Base-by-base conservation (phyloP, 2,329 filamentous ascomycete species). In the Pseudogymnoascus sp. region DNA sequence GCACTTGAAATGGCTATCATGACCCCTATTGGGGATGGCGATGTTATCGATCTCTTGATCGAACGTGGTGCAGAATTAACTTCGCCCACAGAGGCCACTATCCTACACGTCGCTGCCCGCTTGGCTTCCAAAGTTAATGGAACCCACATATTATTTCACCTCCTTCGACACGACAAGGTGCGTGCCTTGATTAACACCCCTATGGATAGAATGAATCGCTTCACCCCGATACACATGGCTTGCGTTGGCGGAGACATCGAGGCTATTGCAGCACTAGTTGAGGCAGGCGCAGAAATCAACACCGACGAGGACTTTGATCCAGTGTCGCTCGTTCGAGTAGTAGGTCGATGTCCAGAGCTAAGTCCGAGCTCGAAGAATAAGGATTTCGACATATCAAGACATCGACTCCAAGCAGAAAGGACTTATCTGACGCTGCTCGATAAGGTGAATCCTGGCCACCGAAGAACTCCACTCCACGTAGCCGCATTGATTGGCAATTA, bases 1-100 rank as follows among this genome's bases (percentile, higher is more conserved):
- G 33, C 59, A 29, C 59, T 61, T 24, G 59, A 61, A 16, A n/a
- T 61, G 59, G 59, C 59, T 13, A 61, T 61, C n/a, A 42, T 42
- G 37, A 10, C 33, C 6, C 59, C 59, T n/a, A 53, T 53, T 53
- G 33, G 33, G 11, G 59, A 61, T 29, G 59, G 33, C 14, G 33
- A 37, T n/a, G 31, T 61, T 29, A 61, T 61, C 13, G 59, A 61
- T 16, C 33, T 61, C 8, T 42, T 61, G 31, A 40, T 61, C 37
- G 59, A 61, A 26, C 33, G 59, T 2, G 59, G 59, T n/a, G 59
- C 59, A 6, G 13, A 37, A 10, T 42, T 61, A 13, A 61, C 19
- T 10, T 61, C 59, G 19, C 24, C n/a, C 10, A 19, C 33, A n/a
- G 33, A 61, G 33, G 21, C 26, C 19, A 61, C 59, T n/a, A 13